Percentiles rank a stretch among this genome's conserved stretches.
phyloP scores from a whole-genome alignment of 2,329 filamentous ascomycete species.

The Curvularia hawaiiensis region DNA sequence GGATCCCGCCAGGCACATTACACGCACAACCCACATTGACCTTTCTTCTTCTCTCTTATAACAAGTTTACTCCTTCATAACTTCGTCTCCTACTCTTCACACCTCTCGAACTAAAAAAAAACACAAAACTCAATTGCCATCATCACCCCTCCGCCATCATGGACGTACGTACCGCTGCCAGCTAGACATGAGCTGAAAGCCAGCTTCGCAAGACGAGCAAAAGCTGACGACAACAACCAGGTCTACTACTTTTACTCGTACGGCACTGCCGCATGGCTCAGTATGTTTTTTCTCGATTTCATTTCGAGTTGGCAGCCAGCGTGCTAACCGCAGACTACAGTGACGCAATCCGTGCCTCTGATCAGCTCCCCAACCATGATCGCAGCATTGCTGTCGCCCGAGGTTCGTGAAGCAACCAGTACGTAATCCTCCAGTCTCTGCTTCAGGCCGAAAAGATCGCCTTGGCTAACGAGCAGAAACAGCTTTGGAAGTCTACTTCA shows the following conservation, averaged over 20 bases:
- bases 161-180: slow-evolving; percentile 8
- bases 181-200: background rate
- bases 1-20: slow-evolving; percentile 13
- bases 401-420: slow-evolving; percentile 62
- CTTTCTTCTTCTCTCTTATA: slow-evolving; percentile 4
- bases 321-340: slow-evolving; percentile 24
- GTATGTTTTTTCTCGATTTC: slow-evolving; percentile 16
- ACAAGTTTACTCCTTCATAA: background rate
- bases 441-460: background rate
- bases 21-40: slow-evolving; percentile 8
- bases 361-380: slow-evolving; percentile 66
- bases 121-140: background rate
- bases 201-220: background rate
- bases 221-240: slow-evolving; percentile 34
- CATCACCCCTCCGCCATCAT: slow-evolving; percentile 2
- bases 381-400: slow-evolving; percentile 62
- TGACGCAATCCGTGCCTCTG: slow-evolving; percentile 57
- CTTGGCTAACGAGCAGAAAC: slow-evolving; percentile 5
- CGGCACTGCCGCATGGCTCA: slow-evolving; percentile 51
- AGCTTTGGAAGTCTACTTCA: slow-evolving; percentile 75
- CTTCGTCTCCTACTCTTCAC: background rate
- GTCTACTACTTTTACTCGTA: slow-evolving; percentile 53
- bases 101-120: background rate
- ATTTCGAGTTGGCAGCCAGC: no score
- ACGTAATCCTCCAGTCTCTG: slow-evolving; percentile 25